Percentiles rank a stretch among this genome's conserved stretches.
phyloP scores from a whole-genome alignment of 495 filamentous ascomycete genomes.

The Arthonia radiata region DNA sequence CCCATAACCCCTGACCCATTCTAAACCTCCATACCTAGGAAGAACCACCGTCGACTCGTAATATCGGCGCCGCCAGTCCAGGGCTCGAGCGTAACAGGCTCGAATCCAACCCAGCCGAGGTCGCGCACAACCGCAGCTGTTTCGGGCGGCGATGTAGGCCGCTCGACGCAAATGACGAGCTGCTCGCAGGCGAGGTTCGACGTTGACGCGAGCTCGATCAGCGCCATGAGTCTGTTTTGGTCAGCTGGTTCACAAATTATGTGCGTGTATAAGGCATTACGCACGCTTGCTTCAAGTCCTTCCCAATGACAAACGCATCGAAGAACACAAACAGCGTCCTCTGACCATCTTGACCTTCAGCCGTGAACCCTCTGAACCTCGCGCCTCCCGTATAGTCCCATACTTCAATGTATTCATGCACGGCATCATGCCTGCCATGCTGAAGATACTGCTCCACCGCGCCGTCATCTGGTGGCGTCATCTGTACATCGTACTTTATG shows the following conservation, averaged over 20 bases:
- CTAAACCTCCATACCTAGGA: conserved; percentile 61
- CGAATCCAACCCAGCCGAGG: conserved; percentile 83
- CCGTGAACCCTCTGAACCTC: conserved; percentile 64
- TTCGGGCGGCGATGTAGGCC: conserved; percentile 29
- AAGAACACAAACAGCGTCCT: conserved; percentile 76
- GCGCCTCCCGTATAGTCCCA: conserved; percentile 72
- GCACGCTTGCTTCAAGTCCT: conserved; percentile 74
- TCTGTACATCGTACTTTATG: no score
- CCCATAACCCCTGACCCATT: no score
- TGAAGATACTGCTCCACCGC: no score
- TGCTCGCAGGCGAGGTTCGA: conserved; percentile 46
- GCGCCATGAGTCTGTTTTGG: conserved; percentile 45
- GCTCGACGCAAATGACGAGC: conserved; percentile 59
- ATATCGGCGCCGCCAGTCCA: conserved; percentile 34
- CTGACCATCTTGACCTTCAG: conserved; percentile 29
- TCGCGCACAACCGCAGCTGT: conserved; percentile 37
- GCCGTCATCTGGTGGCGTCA: no score
- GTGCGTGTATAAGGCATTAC: no score
- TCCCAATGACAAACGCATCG: conserved; percentile 35
- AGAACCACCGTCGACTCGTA: conserved; percentile 53
- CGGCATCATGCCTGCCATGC: no score
- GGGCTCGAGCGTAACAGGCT: conserved; percentile 46
- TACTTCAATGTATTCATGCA: conserved; percentile 44
- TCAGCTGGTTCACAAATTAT: no score
- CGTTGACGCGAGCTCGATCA: conserved; percentile 60